Evolutionary conservation across 352 stramenopile genomes (phyloP), one percentile per base, ranked within the genome.

Genomic region (Phytophthora pistaciae): DNA sequence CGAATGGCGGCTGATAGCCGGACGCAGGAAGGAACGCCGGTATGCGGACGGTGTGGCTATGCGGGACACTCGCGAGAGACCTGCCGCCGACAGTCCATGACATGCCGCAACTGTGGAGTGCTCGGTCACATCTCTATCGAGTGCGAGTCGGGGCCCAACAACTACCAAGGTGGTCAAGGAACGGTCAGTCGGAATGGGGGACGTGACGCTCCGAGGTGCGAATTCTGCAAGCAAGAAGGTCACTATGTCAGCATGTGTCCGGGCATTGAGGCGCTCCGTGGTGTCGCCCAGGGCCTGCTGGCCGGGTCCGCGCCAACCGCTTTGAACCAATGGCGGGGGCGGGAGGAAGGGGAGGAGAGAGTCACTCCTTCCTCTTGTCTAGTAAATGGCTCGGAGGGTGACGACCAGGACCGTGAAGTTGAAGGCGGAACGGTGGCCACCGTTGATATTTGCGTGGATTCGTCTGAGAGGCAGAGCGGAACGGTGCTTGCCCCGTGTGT

Each of bases 341-440:
- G 44, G 44, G 44, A 52, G 44, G 44, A 52, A 52, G 44, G 44
- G 44, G 44, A 52, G 44, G 44, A 52, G 6, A 23, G 44, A 52
- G 18, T 52, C 44, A 52, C 44, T 52, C 44, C 18, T 52, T 52
- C 44, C n/a, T 52, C 44, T 27, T 52, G 44, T 52, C 44, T 52
- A 52, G 16, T 14, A 18, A 25, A 14, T 52, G 44, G 7, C 44
- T 52, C 44, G 44, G 7, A 7, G 5, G n/a, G 44, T 23, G n/a
- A 18, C 11, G 44, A 25, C 10, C 44, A 4, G 5, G 44, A 25
- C 6, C 44, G 44, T 52, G 44, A 23, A 14, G n/a, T 9, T 21
- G 44, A 25, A 6, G 14, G 14, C 8, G 44, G 44, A 14, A 27
- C n/a, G 44, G 44, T 52, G 18, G 3, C 16, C 8, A 52, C 44